phyloP scores from a whole-genome alignment of 441 rosid species.

The Raphanus hybrid region DNA sequence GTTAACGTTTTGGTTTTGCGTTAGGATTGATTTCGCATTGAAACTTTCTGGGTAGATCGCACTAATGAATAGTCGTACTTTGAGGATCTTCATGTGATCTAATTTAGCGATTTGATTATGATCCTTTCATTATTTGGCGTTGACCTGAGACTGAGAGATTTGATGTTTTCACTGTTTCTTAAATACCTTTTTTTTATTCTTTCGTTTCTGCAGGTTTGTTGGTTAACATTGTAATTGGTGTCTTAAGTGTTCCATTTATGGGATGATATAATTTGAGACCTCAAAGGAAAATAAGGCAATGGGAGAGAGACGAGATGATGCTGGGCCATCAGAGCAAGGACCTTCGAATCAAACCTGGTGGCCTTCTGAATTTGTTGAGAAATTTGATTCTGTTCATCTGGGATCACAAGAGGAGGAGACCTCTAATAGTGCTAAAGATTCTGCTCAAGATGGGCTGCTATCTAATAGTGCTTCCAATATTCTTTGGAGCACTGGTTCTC shows the following conservation, averaged over 20 bases:
- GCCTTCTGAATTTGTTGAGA: slow-evolving; percentile 87
- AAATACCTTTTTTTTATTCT: slow-evolving; percentile 2
- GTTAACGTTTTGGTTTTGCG: slow-evolving; percentile 4
- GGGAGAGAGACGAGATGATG: slow-evolving; percentile 86
- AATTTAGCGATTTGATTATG: slow-evolving; percentile 16
- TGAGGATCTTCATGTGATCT: slow-evolving; percentile 15
- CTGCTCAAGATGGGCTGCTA: slow-evolving; percentile 68
- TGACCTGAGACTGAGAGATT: slow-evolving; percentile 32
- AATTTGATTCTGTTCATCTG: slow-evolving; percentile 76
- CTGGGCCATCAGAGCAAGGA: slow-evolving; percentile 75
- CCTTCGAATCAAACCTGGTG: slow-evolving; percentile 78
- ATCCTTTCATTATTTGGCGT: slow-evolving; percentile 10
- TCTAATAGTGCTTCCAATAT: slow-evolving; percentile 85
- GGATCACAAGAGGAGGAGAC: slow-evolving; percentile 77
- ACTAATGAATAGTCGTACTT: neutral
- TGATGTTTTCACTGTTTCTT: neutral
- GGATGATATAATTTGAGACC: slow-evolving; percentile 69
- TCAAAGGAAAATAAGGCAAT: slow-evolving; percentile 56
- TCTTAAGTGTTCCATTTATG: slow-evolving; percentile 51
- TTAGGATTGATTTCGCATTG: slow-evolving; percentile 5
- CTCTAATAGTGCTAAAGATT: slow-evolving; percentile 54
- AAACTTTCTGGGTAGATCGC: slow-evolving; percentile 34
- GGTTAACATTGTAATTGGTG: slow-evolving; percentile 39
- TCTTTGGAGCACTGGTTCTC: slow-evolving; percentile 90
- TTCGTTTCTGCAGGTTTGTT: slow-evolving; percentile 44